These are phyloP conservation scores for Strigomonas oncopelti DNA, from an alignment of 208 protist species.

Conservation along the genomic window DNA sequence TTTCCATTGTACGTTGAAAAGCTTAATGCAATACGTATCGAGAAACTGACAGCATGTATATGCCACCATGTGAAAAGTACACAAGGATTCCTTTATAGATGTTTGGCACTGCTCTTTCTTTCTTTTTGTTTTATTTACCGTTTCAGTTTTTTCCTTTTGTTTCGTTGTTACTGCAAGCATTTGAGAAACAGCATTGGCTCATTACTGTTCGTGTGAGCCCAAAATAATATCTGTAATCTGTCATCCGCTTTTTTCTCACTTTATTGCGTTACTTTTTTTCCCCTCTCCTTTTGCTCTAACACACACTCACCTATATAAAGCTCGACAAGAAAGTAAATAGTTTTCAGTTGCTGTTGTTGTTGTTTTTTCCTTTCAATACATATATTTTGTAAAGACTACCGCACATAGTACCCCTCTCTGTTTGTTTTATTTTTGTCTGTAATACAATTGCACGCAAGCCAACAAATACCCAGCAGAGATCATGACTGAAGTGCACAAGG, in stretches of 20 bases:
- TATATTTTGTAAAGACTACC: no score
- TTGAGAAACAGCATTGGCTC: no score
- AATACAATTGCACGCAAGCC: constrained; percentile 4
- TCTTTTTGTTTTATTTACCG: neutral
- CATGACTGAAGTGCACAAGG: neutral
- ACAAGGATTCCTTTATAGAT: neutral
- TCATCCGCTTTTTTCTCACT: no score
- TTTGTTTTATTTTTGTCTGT: no score
- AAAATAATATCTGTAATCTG: no score
- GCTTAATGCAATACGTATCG: constrained; percentile 33
- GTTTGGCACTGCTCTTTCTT: constrained; percentile 1
- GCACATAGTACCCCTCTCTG: no score
- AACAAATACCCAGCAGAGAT: neutral
- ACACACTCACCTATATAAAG: constrained; percentile 8
- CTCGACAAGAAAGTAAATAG: no score
- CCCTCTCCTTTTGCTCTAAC: constrained; percentile 4
- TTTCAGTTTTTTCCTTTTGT: neutral
- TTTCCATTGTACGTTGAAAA: constrained; percentile 12
- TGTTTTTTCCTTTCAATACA: constrained; percentile 8
- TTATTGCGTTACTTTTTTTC: constrained; percentile 1
- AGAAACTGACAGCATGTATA: constrained; percentile 19
- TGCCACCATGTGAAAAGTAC: no score
- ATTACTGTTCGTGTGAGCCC: no score
- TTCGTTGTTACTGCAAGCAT: no score
- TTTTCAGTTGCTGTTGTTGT: no score